A percentile compares a stretch with the other conserved stretches of the same genome.
Evolutionary conservation across 2,329 filamentous ascomycete genomes (phyloP).

Genomic region (Aspergillus latus): DNA sequence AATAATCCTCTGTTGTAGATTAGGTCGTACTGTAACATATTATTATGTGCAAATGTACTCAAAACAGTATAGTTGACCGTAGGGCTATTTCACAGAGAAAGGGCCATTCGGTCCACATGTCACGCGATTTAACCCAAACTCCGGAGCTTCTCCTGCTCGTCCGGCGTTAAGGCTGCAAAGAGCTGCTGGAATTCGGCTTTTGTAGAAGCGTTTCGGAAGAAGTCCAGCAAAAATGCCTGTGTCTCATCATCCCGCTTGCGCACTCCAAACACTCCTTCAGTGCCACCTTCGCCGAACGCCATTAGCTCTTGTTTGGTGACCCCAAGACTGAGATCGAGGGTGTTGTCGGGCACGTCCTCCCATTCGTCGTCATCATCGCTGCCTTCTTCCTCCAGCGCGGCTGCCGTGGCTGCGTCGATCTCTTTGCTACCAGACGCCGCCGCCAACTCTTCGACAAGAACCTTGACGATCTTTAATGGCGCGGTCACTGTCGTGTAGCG

Average conservation of each 20-base stretch:
- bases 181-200: slow-evolving; percentile 57
- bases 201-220: slow-evolving; percentile 64
- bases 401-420: slow-evolving; percentile 56
- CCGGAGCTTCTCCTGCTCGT: slow-evolving; percentile 49
- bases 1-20: background rate
- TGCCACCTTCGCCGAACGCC: slow-evolving; percentile 62
- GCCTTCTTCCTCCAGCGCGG: slow-evolving; percentile 59
- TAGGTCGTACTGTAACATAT: background rate
- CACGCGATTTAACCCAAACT: slow-evolving; percentile 26
- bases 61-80: background rate
- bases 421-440: slow-evolving; percentile 66
- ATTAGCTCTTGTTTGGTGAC: slow-evolving; percentile 74
- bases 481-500: slow-evolving; percentile 85
- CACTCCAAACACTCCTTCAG: slow-evolving; percentile 48
- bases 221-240: slow-evolving; percentile 76
- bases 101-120: background rate
- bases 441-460: slow-evolving; percentile 86
- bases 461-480: slow-evolving; percentile 92
- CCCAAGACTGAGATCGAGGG: slow-evolving; percentile 72
- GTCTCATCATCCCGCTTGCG: slow-evolving; percentile 87
- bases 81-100: background rate
- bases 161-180: slow-evolving; percentile 54
- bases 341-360: slow-evolving; percentile 80
- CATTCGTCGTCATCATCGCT: slow-evolving; percentile 73
- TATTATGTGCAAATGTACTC: background rate